These are phyloP conservation scores for Gloeostereum incarnatum DNA, from an alignment of 768 basidiomycete genomes.

Conservation along the genomic window DNA sequence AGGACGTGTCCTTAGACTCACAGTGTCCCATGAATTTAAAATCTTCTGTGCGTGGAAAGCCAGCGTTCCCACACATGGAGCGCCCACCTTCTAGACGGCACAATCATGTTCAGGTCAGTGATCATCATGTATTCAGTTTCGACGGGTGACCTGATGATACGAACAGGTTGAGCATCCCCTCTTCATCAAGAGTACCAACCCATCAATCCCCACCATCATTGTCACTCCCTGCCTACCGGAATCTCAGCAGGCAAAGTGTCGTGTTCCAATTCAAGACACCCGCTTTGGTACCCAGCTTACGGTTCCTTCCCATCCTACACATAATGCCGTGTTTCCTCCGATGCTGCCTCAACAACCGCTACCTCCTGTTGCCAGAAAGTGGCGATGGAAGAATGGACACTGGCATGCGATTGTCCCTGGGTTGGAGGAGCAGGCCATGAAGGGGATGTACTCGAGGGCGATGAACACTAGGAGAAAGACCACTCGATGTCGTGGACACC, in stretches of 20 bases:
- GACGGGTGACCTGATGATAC: no score
- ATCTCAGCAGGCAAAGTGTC: conserved; percentile 7
- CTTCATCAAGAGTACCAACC: conserved; percentile 20
- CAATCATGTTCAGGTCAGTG: no score
- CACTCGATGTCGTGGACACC: no score
- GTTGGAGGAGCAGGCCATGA: conserved; percentile 33
- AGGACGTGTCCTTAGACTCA: no score
- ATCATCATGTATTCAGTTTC: no score
- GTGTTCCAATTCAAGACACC: conserved; percentile 45
- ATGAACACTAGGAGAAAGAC: no score
- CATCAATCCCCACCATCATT: conserved; percentile 37
- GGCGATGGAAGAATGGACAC: conserved; percentile 44
- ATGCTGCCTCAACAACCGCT: conserved; percentile 15
- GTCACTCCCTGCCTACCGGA: conserved; percentile 33
- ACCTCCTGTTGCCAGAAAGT: conserved; percentile 14
- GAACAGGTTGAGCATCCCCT: conserved; percentile 16
- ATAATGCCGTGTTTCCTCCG: conserved; percentile 41
- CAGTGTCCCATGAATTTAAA: no score
- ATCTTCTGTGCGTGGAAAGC: no score
- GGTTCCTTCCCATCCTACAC: conserved; percentile 36
- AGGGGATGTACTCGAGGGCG: conserved; percentile 33
- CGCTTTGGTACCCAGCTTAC: conserved; percentile 41
- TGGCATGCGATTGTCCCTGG: conserved; percentile 42
- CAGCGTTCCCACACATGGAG: no score
- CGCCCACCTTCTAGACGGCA: no score